phyloP scores from a whole-genome alignment of 2,329 filamentous ascomycete genomes.

The Diaporthe capsici region DNA sequence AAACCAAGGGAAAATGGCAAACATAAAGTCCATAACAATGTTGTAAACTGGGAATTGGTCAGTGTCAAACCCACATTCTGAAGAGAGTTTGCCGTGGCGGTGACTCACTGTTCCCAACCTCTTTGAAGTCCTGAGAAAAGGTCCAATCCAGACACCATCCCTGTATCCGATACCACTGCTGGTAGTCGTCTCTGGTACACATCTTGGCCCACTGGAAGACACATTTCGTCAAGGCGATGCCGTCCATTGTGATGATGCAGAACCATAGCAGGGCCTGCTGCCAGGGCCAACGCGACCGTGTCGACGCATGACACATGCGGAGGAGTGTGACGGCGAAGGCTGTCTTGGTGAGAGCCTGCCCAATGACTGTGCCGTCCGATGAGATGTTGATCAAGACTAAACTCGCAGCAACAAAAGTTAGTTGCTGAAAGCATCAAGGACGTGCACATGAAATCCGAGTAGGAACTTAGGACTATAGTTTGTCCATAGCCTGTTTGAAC shows the following conservation, averaged over 20 bases:
- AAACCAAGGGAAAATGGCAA: slow-evolving; percentile 65
- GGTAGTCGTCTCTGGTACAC: slow-evolving; percentile 57
- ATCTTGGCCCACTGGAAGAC: slow-evolving; percentile 65
- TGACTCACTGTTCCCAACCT: slow-evolving; percentile 63
- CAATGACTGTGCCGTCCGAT: slow-evolving; percentile 54
- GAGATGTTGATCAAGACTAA: slow-evolving; percentile 60
- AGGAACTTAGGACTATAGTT: no score
- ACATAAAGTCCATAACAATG: slow-evolving; percentile 67
- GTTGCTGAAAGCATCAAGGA: neutral
- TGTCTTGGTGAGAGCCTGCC: slow-evolving; percentile 54
- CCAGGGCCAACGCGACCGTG: slow-evolving; percentile 52
- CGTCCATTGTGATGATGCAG: slow-evolving; percentile 64
- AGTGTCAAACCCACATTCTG: neutral
- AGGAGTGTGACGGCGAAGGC: slow-evolving; percentile 55
- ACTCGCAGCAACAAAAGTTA: neutral
- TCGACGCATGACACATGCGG: slow-evolving; percentile 52
- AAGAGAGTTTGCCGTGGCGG: no score
- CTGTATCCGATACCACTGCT: slow-evolving; percentile 60
- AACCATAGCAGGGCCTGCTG: slow-evolving; percentile 61
- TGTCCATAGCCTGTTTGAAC: neutral
- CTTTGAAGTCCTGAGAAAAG: slow-evolving; percentile 61
- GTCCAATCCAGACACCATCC: slow-evolving; percentile 58
- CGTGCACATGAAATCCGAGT: neutral
- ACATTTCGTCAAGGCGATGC: slow-evolving; percentile 62
- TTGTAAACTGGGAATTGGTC: slow-evolving; percentile 59